Percentiles rank a stretch among this genome's conserved stretches.
Evolutionary conservation across 768 basidiomycete genomes (phyloP).

Genomic region (Melanogaster broomeanus): DNA sequence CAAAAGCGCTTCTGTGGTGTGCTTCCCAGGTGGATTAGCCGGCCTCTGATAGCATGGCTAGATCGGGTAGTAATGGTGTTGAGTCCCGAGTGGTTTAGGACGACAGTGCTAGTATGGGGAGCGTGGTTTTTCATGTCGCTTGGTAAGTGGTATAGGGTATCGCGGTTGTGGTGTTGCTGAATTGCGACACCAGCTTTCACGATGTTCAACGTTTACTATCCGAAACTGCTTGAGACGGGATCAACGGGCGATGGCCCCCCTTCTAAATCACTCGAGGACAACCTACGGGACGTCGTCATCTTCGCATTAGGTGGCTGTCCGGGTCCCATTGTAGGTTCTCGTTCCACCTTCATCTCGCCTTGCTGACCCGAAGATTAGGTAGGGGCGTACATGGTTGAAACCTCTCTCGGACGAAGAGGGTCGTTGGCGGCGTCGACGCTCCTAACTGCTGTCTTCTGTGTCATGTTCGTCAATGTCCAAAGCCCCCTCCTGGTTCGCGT

Average conservation of each 20-base stretch:
- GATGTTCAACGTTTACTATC: conserved; percentile 92
- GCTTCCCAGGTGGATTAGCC: conserved; percentile 56
- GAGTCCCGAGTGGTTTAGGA: conserved; percentile 71
- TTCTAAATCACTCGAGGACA: conserved; percentile 55
- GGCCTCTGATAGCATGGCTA: conserved; percentile 68
- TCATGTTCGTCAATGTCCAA: conserved; percentile 63
- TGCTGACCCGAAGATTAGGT: conserved; percentile 45
- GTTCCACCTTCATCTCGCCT: not conserved
- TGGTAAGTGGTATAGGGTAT: conserved; percentile 45
- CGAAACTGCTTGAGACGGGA: conserved; percentile 74
- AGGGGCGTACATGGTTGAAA: conserved; percentile 83
- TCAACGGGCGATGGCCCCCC: conserved; percentile 17
- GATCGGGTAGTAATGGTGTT: conserved; percentile 71
- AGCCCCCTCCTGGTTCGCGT: conserved; percentile 59
- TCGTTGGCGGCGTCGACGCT: conserved; percentile 79
- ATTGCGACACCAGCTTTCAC: conserved; percentile 62
- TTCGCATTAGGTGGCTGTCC: conserved; percentile 86
- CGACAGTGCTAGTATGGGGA: conserved; percentile 78
- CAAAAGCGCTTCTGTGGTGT: conserved; percentile 40
- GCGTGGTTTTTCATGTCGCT: conserved; percentile 77
- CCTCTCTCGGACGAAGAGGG: conserved; percentile 64
- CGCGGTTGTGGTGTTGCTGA: not conserved
- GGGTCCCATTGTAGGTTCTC: conserved; percentile 68
- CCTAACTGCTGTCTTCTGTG: conserved; percentile 72
- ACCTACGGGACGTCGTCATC: conserved; percentile 83